phyloP scores from a whole-genome alignment of 192 early-diverging fungal genomes.

The Geranomyces variabilis region DNA sequence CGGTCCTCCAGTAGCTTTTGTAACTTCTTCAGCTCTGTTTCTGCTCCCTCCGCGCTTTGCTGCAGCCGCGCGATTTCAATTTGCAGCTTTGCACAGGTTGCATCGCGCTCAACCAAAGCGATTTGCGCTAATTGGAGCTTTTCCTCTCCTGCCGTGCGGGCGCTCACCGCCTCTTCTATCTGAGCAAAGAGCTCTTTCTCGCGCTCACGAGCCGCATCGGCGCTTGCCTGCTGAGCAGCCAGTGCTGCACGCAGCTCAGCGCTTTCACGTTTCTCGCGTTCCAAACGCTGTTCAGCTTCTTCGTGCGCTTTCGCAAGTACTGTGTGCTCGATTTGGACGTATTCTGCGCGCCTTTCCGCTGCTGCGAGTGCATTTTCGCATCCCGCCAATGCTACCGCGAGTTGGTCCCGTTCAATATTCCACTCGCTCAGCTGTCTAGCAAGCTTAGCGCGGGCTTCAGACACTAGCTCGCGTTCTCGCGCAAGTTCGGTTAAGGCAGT shows the following conservation, averaged over 20 bases:
- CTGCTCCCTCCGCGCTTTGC: constrained; percentile 29
- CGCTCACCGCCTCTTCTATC: constrained; percentile 8
- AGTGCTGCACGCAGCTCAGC: not conserved
- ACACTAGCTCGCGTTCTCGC: no score
- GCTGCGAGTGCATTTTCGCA: no score
- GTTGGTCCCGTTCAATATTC: not conserved
- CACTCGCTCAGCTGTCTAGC: not conserved
- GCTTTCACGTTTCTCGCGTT: not conserved
- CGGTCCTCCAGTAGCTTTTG: constrained; percentile 43
- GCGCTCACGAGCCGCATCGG: not conserved
- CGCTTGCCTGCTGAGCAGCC: not conserved
- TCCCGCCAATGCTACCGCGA: no score
- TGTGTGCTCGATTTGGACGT: not conserved
- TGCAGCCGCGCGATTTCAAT: constrained; percentile 21
- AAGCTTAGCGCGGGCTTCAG: not conserved
- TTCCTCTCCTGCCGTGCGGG: constrained; percentile 16
- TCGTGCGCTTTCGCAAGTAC: not conserved
- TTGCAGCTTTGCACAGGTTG: constrained; percentile 25
- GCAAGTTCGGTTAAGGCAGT: no score
- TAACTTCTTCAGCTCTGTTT: constrained; percentile 32
- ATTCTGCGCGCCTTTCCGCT: no score
- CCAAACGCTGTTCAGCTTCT: not conserved
- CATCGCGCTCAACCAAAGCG: constrained; percentile 19
- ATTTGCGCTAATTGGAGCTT: constrained; percentile 19
- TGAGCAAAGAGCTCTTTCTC: constrained; percentile 9